A percentile compares a stretch with the other conserved stretches of the same genome.
Evolutionary conservation across 257 asterid genomes (phyloP).

Genomic region (Echites panduratus): DNA sequence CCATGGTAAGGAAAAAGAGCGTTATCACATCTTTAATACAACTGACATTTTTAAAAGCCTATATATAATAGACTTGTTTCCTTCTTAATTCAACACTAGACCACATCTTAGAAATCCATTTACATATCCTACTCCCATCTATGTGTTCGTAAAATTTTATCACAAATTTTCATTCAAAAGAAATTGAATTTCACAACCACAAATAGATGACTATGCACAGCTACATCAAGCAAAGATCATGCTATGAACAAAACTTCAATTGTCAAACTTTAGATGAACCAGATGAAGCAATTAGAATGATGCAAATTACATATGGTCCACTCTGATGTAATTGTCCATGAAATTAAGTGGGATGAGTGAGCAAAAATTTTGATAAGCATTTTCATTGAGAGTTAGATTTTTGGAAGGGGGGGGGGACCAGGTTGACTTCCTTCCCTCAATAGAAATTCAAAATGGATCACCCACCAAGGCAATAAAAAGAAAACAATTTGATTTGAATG

Average conservation of each 20-base stretch:
- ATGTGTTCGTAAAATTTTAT: not conserved
- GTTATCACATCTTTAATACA: not conserved
- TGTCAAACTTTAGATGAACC: not conserved
- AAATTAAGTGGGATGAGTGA: not conserved
- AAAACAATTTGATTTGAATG: not conserved
- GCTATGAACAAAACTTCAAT: not conserved
- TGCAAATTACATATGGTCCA: not conserved
- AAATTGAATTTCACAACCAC: not conserved
- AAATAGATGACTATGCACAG: not conserved
- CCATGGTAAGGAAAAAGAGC: not conserved
- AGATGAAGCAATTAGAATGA: not conserved
- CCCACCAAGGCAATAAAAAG: not conserved
- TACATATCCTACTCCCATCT: not conserved
- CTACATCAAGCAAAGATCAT: not conserved
- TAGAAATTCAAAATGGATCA: not conserved
- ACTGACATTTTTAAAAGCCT: too few relatives aligned
- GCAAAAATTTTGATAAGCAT: not conserved
- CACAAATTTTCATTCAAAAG: not conserved
- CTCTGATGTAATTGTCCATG: not conserved
- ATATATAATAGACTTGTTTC: not conserved
- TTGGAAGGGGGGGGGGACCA: too few relatives aligned
- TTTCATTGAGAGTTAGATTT: not conserved
- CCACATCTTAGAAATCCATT: not conserved
- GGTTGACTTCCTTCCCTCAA: not conserved
- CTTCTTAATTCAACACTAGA: not conserved